Conservation (phyloP, 805 yeast species). For the Scheffersomyces coipomensis region DNA sequence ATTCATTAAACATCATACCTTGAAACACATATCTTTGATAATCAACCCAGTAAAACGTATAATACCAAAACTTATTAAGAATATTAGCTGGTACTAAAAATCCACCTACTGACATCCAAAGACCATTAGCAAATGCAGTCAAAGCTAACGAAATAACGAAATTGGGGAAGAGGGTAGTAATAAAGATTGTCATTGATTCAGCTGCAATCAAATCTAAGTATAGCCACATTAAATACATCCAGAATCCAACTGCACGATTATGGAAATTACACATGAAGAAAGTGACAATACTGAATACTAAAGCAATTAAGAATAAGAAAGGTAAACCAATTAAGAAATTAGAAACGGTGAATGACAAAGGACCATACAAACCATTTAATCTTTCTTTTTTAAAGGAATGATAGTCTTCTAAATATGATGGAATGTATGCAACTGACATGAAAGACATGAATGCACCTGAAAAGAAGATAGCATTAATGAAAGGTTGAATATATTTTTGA, state of each 20-base stretch:
- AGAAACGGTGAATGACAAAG: constrained; percentile 29
- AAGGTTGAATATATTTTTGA: constrained; percentile 30
- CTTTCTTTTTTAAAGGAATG: constrained; percentile 26
- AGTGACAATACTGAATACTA: constrained; percentile 30
- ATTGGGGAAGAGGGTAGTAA: constrained; percentile 30
- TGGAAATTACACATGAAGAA: constrained; percentile 33
- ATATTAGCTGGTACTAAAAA: constrained; percentile 33
- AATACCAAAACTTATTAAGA: constrained; percentile 38
- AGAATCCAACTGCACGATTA: constrained; percentile 26
- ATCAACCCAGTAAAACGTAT: constrained; percentile 39
- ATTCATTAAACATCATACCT: constrained; percentile 44
- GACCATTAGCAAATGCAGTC: constrained; percentile 40
- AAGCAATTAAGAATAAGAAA: constrained; percentile 28
- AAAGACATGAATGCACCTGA: constrained; percentile 47
- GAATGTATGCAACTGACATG: constrained; percentile 43
- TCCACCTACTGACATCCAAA: constrained; percentile 46
- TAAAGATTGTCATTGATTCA: constrained; percentile 36
- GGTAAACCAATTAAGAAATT: constrained; percentile 37
- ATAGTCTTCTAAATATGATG: constrained; percentile 36
- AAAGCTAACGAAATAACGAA: constrained; percentile 39
- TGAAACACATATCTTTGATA: constrained; percentile 43
- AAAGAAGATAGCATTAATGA: constrained; percentile 37
- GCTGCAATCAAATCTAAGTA: constrained; percentile 40
- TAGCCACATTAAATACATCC: constrained; percentile 34
- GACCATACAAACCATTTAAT: constrained; percentile 38